Percentiles rank a stretch among this genome's conserved stretches.
Evolutionary conservation across 225 moss, liverwort and hornwort genomes (phyloP).

Genomic region (Marchantia polymorpha): DNA sequence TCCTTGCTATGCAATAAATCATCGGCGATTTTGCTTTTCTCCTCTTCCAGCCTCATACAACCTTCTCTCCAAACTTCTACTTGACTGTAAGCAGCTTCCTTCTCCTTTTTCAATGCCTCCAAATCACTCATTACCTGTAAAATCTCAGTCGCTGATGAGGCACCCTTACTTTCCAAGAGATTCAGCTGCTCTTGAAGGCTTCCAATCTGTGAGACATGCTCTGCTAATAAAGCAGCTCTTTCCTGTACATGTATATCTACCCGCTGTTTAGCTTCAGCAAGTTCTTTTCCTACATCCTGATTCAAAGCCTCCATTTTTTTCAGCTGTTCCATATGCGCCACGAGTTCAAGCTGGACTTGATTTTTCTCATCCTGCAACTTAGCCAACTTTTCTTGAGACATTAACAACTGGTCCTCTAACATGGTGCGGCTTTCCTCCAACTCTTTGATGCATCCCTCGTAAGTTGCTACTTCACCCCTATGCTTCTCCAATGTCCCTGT

Average conservation of each 20-base stretch:
- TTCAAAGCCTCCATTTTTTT: conserved; percentile 25
- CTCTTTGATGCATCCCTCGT: conserved; percentile 24
- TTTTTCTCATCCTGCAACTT: conserved; percentile 40
- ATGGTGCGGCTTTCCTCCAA: conserved; percentile 31
- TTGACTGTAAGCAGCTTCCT: not conserved
- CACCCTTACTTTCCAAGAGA: conserved; percentile 12
- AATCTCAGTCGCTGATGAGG: conserved; percentile 9
- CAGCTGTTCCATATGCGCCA: conserved; percentile 14
- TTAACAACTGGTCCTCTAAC: conserved; percentile 28
- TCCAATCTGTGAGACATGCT: conserved; percentile 16
- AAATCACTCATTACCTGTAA: conserved; percentile 22
- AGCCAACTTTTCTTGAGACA: conserved; percentile 36
- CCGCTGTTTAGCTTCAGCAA: conserved; percentile 12
- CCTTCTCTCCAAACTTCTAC: conserved; percentile 26
- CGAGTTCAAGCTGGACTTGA: conserved; percentile 19
- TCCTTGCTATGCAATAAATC: conserved; percentile 22
- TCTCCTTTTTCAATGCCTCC: conserved; percentile 24
- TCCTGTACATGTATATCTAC: conserved; percentile 14
- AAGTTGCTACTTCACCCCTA: conserved; percentile 28
- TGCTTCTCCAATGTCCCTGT: conserved; percentile 2
- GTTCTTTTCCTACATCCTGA: conserved; percentile 13
- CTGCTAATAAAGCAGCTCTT: conserved; percentile 14
- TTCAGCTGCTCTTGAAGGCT: conserved; percentile 20
- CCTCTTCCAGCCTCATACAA: conserved; percentile 20
- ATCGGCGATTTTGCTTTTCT: conserved; percentile 23